Evolutionary conservation across 2,329 filamentous ascomycete species (phyloP).

Genomic region (Aspergillus clavatus): DNA sequence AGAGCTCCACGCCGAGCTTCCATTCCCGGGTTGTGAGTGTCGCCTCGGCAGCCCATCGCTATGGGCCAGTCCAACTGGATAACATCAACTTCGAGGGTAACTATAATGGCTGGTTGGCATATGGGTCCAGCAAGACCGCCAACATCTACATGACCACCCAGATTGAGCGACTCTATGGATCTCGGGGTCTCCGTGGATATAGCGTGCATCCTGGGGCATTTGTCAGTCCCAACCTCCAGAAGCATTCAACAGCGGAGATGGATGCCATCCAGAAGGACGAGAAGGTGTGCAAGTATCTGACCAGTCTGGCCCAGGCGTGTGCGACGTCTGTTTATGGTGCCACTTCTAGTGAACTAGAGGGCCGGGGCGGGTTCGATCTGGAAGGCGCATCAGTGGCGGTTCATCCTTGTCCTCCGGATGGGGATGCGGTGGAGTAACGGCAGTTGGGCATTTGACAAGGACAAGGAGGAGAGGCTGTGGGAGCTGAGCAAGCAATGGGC

Average conservation of each 20-base stretch:
- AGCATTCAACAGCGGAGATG: neutral
- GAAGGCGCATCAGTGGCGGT: neutral
- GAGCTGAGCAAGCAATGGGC: conserved; percentile 3
- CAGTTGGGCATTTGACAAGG: conserved; percentile 18
- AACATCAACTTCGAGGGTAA: conserved; percentile 37
- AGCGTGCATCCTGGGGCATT: conserved; percentile 44
- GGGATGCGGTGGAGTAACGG: neutral
- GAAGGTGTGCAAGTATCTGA: neutral
- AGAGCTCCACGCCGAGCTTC: conserved; percentile 30
- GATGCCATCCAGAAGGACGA: neutral
- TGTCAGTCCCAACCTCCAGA: neutral
- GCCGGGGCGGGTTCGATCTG: neutral
- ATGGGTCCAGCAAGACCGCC: conserved; percentile 49
- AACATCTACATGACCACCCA: conserved; percentile 50
- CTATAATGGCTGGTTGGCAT: conserved; percentile 38
- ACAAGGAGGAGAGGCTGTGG: neutral
- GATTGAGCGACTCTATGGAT: conserved; percentile 47
- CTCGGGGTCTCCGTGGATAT: conserved; percentile 41
- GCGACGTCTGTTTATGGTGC: neutral
- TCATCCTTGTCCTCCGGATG: neutral
- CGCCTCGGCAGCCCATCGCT: conserved; percentile 42
- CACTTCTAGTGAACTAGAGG: neutral
- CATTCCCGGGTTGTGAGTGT: conserved; percentile 47
- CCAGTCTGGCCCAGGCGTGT: neutral
- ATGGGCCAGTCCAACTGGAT: conserved; percentile 27